A percentile compares a stretch with the other conserved stretches of the same genome.
These are phyloP conservation scores for Zizania palustris DNA, from an alignment of 202 grass and related monocot species.

Conservation along the genomic window DNA sequence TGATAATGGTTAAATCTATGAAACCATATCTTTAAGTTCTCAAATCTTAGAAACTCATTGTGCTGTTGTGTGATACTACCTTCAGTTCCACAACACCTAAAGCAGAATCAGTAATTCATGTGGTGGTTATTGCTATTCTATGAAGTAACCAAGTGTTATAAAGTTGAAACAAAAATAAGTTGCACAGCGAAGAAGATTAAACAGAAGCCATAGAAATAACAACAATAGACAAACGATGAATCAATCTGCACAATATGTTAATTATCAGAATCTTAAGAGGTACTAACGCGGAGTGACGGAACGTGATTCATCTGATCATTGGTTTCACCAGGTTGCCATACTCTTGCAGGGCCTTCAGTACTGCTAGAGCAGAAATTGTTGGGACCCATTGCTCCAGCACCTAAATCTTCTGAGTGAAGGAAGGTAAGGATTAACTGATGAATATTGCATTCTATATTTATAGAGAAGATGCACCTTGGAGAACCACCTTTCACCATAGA, in stretches of 20 bases:
- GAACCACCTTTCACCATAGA: slow-evolving; percentile 64
- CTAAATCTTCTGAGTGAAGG: slow-evolving; percentile 61
- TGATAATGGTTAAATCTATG: slow-evolving; percentile 11
- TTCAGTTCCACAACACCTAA: background rate
- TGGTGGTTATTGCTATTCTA: slow-evolving; percentile 12
- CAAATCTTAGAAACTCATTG: background rate
- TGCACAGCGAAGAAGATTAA: slow-evolving; percentile 8
- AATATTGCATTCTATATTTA: slow-evolving; percentile 29
- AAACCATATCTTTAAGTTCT: slow-evolving; percentile 18
- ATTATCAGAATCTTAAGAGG: slow-evolving; percentile 43
- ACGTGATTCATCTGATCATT: slow-evolving; percentile 82
- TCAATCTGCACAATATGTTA: slow-evolving; percentile 27
- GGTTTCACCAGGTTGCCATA: slow-evolving; percentile 57
- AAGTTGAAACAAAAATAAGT: slow-evolving; percentile 31
- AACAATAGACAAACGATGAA: slow-evolving; percentile 7
- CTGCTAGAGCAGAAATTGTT: slow-evolving; percentile 79
- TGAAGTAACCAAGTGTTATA: slow-evolving; percentile 5
- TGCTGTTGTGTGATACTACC: slow-evolving; percentile 2
- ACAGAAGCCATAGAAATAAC: slow-evolving; percentile 30
- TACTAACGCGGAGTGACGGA: slow-evolving; percentile 66
- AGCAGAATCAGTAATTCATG: slow-evolving; percentile 5
- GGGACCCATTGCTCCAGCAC: slow-evolving; percentile 42
- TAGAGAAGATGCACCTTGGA: slow-evolving; percentile 14
- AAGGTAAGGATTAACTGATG: slow-evolving; percentile 36
- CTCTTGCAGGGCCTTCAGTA: slow-evolving; percentile 53